Evolutionary conservation across 1,284 basidiomycete genomes (phyloP).

Genomic region (Irpex sp.): DNA sequence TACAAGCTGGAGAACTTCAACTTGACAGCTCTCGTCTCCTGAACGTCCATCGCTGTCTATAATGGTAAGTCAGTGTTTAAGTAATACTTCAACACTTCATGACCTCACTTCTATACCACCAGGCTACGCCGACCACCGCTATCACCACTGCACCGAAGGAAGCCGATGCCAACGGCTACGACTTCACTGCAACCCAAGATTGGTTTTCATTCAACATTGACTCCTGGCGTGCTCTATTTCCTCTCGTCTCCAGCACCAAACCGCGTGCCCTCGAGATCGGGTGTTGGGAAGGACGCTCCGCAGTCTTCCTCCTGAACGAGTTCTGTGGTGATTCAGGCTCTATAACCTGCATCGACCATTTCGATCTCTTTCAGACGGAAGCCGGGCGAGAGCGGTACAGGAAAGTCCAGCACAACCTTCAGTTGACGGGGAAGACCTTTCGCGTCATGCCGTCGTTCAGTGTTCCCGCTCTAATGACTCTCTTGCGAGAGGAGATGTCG

Average conservation of each 20-base stretch:
- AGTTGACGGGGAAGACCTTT: slow-evolving; percentile 37
- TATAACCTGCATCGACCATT: slow-evolving; percentile 55
- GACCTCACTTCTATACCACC: too few species aligned
- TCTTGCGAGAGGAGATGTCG: slow-evolving; percentile 44
- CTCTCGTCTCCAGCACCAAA: slow-evolving; percentile 28
- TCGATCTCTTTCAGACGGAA: slow-evolving; percentile 47
- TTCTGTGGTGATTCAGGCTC: slow-evolving; percentile 42
- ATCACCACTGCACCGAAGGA: background rate
- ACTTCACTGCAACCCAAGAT: slow-evolving; percentile 51
- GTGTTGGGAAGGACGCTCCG: slow-evolving; percentile 61
- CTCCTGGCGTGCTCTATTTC: slow-evolving; percentile 39
- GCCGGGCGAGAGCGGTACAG: slow-evolving; percentile 43
- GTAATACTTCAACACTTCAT: too few species aligned
- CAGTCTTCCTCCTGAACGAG: slow-evolving; percentile 46
- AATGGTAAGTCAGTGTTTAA: too few species aligned
- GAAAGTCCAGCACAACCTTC: slow-evolving; percentile 46
- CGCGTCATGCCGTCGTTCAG: slow-evolving; percentile 52
- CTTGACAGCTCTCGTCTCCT: too few species aligned
- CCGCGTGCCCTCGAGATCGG: slow-evolving; percentile 57
- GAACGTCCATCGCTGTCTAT: too few species aligned
- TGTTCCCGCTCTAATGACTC: slow-evolving; percentile 43
- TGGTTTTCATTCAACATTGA: slow-evolving; percentile 49
- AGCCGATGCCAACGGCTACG: slow-evolving; percentile 13
- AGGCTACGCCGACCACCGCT: background rate
- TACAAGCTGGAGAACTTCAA: too few species aligned